Conservation (phyloP, 345 rosid species). For the Populus deltoides region DNA sequence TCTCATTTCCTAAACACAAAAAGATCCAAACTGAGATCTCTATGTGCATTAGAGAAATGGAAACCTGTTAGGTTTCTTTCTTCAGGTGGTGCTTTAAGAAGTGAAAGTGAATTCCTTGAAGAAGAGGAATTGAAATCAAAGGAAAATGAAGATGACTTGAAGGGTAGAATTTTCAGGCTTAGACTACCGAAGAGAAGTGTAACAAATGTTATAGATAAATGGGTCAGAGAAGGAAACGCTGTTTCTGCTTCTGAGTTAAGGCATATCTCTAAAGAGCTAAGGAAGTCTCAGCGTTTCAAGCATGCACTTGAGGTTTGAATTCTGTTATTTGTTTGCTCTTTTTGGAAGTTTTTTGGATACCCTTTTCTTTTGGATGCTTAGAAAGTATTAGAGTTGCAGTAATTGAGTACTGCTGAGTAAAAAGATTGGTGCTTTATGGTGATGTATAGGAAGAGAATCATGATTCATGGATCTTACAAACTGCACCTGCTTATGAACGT, state of each 20-base stretch:
- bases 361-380: background rate
- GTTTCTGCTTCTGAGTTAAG: constrained; percentile 61
- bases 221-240: constrained; percentile 75
- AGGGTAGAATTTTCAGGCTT: constrained; percentile 66
- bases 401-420: too few species aligned
- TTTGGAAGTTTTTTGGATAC: background rate
- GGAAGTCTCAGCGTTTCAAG: constrained; percentile 72
- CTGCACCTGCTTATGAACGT: too few species aligned
- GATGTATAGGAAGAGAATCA: too few species aligned
- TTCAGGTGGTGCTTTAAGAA: constrained; percentile 26
- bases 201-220: constrained; percentile 62
- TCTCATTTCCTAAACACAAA: background rate
- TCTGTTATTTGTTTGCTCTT: background rate
- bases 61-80: constrained; percentile 21
- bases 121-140: constrained; percentile 36
- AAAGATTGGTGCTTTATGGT: too few species aligned
- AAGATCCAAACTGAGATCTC: constrained; percentile 1
- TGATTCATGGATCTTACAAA: too few species aligned
- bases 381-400: background rate
- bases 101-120: constrained; percentile 33
- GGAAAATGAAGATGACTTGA: constrained; percentile 58
- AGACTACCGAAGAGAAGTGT: constrained; percentile 84
- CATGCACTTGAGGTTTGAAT: constrained; percentile 86
- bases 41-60: constrained; percentile 2
- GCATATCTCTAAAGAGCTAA: constrained; percentile 67